Conservation (phyloP, 2,329 filamentous ascomycete species). For the Ophiostoma sp. region DNA sequence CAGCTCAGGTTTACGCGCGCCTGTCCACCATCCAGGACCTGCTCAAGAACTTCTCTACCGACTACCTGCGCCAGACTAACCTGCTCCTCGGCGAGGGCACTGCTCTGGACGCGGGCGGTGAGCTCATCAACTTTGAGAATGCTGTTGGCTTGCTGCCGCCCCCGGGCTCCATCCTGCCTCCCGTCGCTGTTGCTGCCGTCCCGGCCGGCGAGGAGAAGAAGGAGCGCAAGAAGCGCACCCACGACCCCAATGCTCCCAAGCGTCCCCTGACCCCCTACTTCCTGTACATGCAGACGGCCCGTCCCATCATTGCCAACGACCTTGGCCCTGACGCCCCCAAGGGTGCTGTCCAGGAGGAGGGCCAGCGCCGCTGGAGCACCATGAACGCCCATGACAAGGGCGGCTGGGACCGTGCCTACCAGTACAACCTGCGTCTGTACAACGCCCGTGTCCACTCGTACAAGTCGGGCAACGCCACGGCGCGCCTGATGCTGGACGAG, state of each 20-base stretch:
- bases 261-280: constrained; percentile 91
- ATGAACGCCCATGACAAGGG: constrained; percentile 70
- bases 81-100: constrained; percentile 63
- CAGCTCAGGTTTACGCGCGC: constrained; percentile 62
- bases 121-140: constrained; percentile 48
- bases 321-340: constrained; percentile 71
- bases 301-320: constrained; percentile 73
- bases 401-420: constrained; percentile 61
- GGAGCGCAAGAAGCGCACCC: constrained; percentile 80
- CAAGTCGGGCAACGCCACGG: constrained; percentile 53
- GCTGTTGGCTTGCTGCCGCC: constrained; percentile 43
- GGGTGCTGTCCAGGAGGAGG: constrained; percentile 81
- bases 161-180: constrained; percentile 33
- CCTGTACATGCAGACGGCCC: constrained; percentile 84
- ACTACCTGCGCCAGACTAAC: constrained; percentile 85
- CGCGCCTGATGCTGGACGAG: constrained; percentile 57
- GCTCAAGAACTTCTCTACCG: constrained; percentile 71
- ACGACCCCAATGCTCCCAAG: constrained; percentile 93
- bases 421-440: constrained; percentile 62
- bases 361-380: constrained; percentile 75
- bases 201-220: constrained; percentile 62
- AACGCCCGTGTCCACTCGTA: constrained; percentile 61
- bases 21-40: constrained; percentile 74
- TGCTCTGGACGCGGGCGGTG: constrained; percentile 40
- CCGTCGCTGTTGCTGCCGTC: constrained; percentile 34